phyloP scores from a whole-genome alignment of 257 asterid genomes.

The Leptodermis oblonga region DNA sequence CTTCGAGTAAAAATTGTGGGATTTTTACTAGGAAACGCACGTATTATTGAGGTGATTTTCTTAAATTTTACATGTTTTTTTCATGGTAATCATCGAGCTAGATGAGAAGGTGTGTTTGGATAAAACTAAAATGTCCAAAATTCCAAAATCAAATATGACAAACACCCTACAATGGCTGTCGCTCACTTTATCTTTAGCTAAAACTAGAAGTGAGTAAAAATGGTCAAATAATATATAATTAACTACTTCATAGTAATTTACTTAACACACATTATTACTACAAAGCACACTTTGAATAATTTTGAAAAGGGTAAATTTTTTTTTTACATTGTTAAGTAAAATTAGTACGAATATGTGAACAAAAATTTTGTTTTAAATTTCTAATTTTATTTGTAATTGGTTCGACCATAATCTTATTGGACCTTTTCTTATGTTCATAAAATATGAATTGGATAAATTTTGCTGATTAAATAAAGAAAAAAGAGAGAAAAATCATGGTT shows the following conservation, averaged over 20 bases:
- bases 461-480: not conserved
- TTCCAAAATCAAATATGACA: not conserved
- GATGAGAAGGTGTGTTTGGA: not conserved
- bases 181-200: not conserved
- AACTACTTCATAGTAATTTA: too few species aligned
- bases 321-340: too few species aligned
- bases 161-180: not conserved
- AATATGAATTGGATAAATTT: not conserved
- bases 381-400: too few species aligned
- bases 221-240: too few species aligned
- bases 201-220: too few species aligned
- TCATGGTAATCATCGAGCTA: conserved; percentile 9
- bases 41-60: conserved; percentile 1
- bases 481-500: not conserved
- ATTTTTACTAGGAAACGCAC: not conserved
- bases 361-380: too few species aligned
- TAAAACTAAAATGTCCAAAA: not conserved
- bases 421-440: too few species aligned
- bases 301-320: too few species aligned
- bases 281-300: too few species aligned
- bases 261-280: too few species aligned
- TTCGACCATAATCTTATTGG: too few species aligned
- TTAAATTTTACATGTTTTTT: not conserved
- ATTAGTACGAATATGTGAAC: too few species aligned
- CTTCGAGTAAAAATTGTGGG: conserved; percentile 11